A percentile compares a stretch with the other conserved stretches of the same genome.
These are phyloP conservation scores for Pleurotus pulmonarius DNA, from an alignment of 768 basidiomycete species.

Conservation along the genomic window DNA sequence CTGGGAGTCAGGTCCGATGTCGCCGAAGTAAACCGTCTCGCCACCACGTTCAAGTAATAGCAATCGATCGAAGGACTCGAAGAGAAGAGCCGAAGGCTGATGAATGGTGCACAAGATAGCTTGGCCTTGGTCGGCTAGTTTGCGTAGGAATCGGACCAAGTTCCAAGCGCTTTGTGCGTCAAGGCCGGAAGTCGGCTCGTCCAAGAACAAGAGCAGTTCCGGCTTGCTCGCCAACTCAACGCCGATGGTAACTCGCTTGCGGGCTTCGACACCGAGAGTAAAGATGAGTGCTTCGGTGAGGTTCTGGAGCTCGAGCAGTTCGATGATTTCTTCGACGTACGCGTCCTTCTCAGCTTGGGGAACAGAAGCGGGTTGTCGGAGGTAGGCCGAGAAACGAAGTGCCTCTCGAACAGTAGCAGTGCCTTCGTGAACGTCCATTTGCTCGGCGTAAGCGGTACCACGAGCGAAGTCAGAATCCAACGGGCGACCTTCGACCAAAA, in stretches of 20 bases:
- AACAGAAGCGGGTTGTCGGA: slow-evolving; percentile 70
- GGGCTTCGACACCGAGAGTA: slow-evolving; percentile 61
- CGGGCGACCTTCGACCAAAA: slow-evolving; percentile 64
- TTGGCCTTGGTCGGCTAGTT: slow-evolving; percentile 82
- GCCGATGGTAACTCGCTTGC: slow-evolving; percentile 88
- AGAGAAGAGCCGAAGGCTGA: slow-evolving; percentile 81
- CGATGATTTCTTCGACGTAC: slow-evolving; percentile 82
- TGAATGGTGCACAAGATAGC: slow-evolving; percentile 91
- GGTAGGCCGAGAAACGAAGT: slow-evolving; percentile 79
- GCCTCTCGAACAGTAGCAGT: slow-evolving; percentile 84
- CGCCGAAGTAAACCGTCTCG: slow-evolving; percentile 91
- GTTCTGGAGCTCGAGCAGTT: slow-evolving; percentile 81
- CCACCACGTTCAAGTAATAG: slow-evolving; percentile 73
- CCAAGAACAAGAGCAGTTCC: slow-evolving; percentile 69
- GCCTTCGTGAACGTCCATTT: slow-evolving; percentile 64
- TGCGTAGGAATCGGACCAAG: slow-evolving; percentile 74
- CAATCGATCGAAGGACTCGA: slow-evolving; percentile 80
- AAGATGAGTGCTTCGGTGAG: slow-evolving; percentile 79
- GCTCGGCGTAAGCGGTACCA: slow-evolving; percentile 83
- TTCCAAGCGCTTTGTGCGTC: slow-evolving; percentile 69
- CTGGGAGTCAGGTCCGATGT: slow-evolving; percentile 72
- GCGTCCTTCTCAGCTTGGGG: slow-evolving; percentile 70
- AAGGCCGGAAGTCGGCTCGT: slow-evolving; percentile 43
- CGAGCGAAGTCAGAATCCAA: slow-evolving; percentile 49
- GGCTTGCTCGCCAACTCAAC: slow-evolving; percentile 90